Conservation (phyloP, 495 filamentous ascomycete species). For the Friedmanniomyces simplex region DNA sequence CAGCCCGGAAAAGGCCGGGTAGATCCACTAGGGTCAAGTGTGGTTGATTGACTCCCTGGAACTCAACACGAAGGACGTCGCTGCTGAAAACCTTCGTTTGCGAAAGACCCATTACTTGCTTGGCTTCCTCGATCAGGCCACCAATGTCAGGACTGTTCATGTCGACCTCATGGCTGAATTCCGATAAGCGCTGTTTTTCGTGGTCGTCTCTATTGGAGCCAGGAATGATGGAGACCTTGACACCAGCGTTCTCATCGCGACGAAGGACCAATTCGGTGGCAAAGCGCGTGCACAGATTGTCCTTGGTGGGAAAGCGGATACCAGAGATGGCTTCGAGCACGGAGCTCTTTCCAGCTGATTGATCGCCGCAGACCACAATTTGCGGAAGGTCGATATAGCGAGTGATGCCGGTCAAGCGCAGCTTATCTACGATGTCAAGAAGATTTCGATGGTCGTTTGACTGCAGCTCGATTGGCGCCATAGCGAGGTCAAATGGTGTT, state of each 20-base stretch:
- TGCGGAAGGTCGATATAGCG: too few species aligned
- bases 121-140: neutral
- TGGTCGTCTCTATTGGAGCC: neutral
- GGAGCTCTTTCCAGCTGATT: too few species aligned
- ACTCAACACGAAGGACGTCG: constrained; percentile 50
- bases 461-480: too few species aligned
- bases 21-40: constrained; percentile 55
- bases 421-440: too few species aligned
- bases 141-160: neutral
- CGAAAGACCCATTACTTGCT: neutral
- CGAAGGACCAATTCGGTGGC: constrained; percentile 53
- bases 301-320: constrained; percentile 56
- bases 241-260: constrained; percentile 13
- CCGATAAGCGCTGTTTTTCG: neutral
- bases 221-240: neutral
- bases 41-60: constrained; percentile 44
- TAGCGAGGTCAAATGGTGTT: too few species aligned
- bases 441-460: too few species aligned
- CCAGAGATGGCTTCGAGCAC: constrained; percentile 44
- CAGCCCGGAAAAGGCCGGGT: constrained; percentile 49
- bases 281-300: constrained; percentile 56
- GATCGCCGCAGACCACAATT: too few species aligned
- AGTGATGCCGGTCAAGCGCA: too few species aligned
- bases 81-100: constrained; percentile 36
- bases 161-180: neutral